Percentiles rank a stretch among this genome's conserved stretches.
Evolutionary conservation across 2,329 filamentous ascomycete species (phyloP).

Genomic region (Diplodia intermedia): DNA sequence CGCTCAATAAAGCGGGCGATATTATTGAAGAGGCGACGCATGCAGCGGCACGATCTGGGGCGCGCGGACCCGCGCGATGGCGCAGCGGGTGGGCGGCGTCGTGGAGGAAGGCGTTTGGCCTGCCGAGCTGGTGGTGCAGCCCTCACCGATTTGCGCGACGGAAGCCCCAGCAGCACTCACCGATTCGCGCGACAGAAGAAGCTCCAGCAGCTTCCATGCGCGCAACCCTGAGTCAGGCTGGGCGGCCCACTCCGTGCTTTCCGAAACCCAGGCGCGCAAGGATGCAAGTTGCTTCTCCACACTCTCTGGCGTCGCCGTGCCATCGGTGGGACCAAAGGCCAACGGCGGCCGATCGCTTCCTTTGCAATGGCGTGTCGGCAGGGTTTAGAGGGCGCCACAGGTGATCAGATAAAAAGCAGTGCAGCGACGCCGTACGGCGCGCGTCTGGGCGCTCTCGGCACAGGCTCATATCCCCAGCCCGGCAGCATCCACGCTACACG

Average conservation of each 20-base stretch:
- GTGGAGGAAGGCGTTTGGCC: constrained; percentile 8
- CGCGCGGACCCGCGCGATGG: constrained; percentile 13
- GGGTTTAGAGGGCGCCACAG: constrained; percentile 30
- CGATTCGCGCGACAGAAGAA: constrained; percentile 29
- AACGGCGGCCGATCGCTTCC: constrained; percentile 33
- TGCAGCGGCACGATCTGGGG: constrained; percentile 22
- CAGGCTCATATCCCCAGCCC: constrained; percentile 28
- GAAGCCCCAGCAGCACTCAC: constrained; percentile 20
- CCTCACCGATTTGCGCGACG: background rate
- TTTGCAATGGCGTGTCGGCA: constrained; percentile 21
- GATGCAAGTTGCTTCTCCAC: constrained; percentile 31
- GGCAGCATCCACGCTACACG: constrained; percentile 27
- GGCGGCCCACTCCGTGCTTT: constrained; percentile 25
- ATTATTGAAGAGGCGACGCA: constrained; percentile 18
- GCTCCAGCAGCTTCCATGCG: constrained; percentile 27
- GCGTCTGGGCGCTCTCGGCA: constrained; percentile 29
- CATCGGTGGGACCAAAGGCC: constrained; percentile 30
- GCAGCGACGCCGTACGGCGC: constrained; percentile 23
- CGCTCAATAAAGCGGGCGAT: constrained; percentile 23
- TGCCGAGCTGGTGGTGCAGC: constrained; percentile 2
- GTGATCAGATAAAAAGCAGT: constrained; percentile 33
- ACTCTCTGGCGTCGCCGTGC: constrained; percentile 22
- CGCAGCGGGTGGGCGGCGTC: background rate
- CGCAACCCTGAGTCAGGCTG: constrained; percentile 21
- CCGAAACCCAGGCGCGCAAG: constrained; percentile 28